phyloP scores from a whole-genome alignment of 768 basidiomycete species.

The Boletus rubescentipes region DNA sequence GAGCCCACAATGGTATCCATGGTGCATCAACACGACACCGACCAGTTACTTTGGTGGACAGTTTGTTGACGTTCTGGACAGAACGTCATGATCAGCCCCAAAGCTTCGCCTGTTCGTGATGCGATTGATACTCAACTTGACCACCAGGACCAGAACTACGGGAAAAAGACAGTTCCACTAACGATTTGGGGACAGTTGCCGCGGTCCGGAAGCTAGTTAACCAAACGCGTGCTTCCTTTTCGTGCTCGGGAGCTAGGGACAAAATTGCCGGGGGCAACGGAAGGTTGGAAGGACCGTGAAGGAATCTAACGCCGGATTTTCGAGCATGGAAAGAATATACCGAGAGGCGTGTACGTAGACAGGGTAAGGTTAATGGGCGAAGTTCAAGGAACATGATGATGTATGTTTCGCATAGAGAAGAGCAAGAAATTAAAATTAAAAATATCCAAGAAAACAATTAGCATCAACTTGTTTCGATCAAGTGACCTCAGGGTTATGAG shows the following conservation, averaged over 20 bases:
- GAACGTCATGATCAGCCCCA: neutral
- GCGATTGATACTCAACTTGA: conserved; percentile 50
- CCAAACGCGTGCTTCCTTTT: conserved; percentile 56
- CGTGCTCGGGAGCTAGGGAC: conserved; percentile 38
- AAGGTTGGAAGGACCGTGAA: conserved; percentile 35
- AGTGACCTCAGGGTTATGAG: conserved; percentile 51
- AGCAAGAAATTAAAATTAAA: too few relatives aligned
- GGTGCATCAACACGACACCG: conserved; percentile 54
- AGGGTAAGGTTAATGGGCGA: neutral
- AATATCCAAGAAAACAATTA: too few relatives aligned
- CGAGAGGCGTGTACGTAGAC: neutral
- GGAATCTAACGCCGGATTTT: conserved; percentile 1
- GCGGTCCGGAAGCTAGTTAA: conserved; percentile 43
- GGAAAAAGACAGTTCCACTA: conserved; percentile 67
- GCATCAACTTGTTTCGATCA: conserved; percentile 49
- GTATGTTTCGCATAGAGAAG: too few relatives aligned
- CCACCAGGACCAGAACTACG: conserved; percentile 85
- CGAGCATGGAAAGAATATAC: neutral
- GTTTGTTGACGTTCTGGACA: conserved; percentile 81
- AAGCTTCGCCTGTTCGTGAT: neutral
- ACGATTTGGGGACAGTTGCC: conserved; percentile 12
- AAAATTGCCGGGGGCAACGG: conserved; percentile 45
- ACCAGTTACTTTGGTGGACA: conserved; percentile 78
- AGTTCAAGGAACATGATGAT: too few relatives aligned
- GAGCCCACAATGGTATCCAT: conserved; percentile 76